These are phyloP conservation scores for Boletus insuetus DNA, from an alignment of 768 basidiomycete species.

Conservation along the genomic window DNA sequence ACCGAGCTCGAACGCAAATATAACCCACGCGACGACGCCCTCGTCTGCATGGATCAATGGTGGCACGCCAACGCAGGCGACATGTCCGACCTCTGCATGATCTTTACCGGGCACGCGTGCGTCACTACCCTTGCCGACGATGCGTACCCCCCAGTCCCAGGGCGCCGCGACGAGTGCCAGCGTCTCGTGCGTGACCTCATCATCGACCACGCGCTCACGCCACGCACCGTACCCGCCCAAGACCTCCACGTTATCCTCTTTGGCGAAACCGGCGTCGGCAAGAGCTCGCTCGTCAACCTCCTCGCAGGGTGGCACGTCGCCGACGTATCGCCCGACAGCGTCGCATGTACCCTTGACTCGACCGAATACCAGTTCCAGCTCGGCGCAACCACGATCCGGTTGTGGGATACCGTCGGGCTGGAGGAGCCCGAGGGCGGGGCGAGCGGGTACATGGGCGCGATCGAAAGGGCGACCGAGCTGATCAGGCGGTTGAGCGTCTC, in stretches of 20 bases:
- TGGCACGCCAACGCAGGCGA: conserved; percentile 14
- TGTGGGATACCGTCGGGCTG: conserved; percentile 35
- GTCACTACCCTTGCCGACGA: conserved; percentile 24
- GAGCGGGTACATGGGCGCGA: conserved; percentile 24
- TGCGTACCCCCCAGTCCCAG: conserved; percentile 9
- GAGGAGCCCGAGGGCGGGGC: conserved; percentile 20
- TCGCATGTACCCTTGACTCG: conserved; percentile 32
- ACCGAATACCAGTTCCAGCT: conserved; percentile 27
- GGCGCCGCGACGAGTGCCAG: conserved; percentile 24
- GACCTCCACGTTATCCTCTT: conserved; percentile 38
- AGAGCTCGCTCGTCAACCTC: conserved; percentile 38
- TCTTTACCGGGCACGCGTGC: conserved; percentile 21
- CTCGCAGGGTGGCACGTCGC: conserved; percentile 32
- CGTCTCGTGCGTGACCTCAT: conserved; percentile 24
- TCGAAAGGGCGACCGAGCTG: conserved; percentile 30
- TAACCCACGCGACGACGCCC: background rate
- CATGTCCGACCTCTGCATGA: conserved; percentile 10
- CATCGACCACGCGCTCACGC: conserved; percentile 21
- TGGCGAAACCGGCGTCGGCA: conserved; percentile 39
- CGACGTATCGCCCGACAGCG: conserved; percentile 23
- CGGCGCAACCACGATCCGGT: conserved; percentile 17
- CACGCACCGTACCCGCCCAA: conserved; percentile 15
- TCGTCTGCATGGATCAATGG: conserved; percentile 23
- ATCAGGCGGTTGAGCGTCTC: conserved; percentile 25
- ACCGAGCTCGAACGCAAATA: conserved; percentile 19